Evolutionary conservation across 192 early-diverging fungal species (phyloP).

Genomic region (Mortierella claussenii): DNA sequence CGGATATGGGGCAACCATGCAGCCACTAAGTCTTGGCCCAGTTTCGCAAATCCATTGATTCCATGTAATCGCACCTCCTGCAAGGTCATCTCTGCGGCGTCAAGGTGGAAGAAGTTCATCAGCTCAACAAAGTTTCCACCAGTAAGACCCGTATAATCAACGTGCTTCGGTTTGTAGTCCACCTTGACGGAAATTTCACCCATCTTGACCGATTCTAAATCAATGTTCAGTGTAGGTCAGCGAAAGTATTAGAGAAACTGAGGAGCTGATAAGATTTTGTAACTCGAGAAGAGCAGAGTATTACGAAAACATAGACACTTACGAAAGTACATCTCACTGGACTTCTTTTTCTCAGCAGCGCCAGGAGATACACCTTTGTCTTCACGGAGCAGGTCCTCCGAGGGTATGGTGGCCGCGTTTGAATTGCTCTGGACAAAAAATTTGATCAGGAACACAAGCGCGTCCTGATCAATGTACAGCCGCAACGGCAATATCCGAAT

Average conservation of each 20-base stretch:
- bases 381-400: neutral
- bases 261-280: too few relatives aligned
- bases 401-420: neutral
- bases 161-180: conserved; percentile 97
- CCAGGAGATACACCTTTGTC: conserved; percentile 5
- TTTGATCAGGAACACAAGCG: conserved; percentile 80
- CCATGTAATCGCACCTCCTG: conserved; percentile 80
- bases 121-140: conserved; percentile 84
- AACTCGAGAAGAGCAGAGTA: neutral
- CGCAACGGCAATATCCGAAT: conserved; percentile 80
- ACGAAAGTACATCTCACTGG: conserved; percentile 64
- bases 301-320: conserved; percentile 27
- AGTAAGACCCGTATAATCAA: conserved; percentile 77
- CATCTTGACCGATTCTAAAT: conserved; percentile 71
- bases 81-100: conserved; percentile 91
- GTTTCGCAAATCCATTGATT: conserved; percentile 72
- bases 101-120: conserved; percentile 93
- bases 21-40: conserved; percentile 71
- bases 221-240: neutral
- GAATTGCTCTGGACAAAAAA: conserved; percentile 74
- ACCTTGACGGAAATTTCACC: conserved; percentile 84
- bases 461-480: conserved; percentile 94
- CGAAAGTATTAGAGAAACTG: neutral
- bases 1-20: conserved; percentile 94
- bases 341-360: conserved; percentile 21